Evolutionary conservation across 345 rosid species (phyloP).

Genomic region (Syzygium grande): DNA sequence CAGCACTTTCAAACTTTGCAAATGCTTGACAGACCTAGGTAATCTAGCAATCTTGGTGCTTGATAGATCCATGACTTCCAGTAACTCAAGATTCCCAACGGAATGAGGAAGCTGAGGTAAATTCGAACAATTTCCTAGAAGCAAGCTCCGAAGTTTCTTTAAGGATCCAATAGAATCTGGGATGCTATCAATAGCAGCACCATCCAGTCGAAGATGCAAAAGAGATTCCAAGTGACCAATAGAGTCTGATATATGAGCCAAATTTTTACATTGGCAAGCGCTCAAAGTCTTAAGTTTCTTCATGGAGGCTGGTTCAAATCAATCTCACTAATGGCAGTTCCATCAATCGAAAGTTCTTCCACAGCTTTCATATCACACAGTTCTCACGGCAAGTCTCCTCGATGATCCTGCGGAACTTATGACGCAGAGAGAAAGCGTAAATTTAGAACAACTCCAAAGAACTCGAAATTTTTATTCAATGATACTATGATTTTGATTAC

Average conservation of each 20-base stretch:
- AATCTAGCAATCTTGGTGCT: background rate
- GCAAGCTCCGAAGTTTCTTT: background rate
- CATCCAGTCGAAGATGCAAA: conserved; percentile 2
- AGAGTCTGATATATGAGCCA: background rate
- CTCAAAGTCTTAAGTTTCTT: conserved; percentile 7
- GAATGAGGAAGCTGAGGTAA: background rate
- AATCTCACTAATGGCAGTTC: background rate
- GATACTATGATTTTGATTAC: no score
- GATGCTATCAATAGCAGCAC: background rate
- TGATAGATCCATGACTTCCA: background rate
- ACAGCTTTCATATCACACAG: conserved; percentile 3
- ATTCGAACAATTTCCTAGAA: conserved; percentile 1
- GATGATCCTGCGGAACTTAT: no score
- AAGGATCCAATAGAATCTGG: conserved; percentile 2
- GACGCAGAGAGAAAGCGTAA: no score
- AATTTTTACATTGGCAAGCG: background rate
- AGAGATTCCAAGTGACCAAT: conserved; percentile 9
- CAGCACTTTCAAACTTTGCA: background rate
- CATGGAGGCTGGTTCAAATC: background rate
- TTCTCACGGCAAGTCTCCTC: background rate
- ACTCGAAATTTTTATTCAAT: no score
- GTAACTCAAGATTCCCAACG: background rate
- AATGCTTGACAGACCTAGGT: background rate
- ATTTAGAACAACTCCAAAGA: no score
- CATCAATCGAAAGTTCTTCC: conserved; percentile 5